Evolutionary conservation across 495 filamentous ascomycete species (phyloP).

Genomic region (Collariella sp.): DNA sequence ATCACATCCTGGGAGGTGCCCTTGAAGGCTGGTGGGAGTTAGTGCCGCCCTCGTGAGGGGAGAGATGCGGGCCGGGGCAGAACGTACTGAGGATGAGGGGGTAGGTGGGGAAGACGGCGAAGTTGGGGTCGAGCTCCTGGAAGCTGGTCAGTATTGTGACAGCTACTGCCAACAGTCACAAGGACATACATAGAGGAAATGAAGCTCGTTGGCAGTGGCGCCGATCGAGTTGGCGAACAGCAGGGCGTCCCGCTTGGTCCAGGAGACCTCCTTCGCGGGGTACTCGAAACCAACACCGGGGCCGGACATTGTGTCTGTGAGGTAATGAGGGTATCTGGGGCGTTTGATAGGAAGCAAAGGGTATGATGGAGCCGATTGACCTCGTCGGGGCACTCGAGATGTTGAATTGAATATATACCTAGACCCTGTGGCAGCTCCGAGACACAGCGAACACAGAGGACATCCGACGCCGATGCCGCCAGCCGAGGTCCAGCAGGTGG

Average conservation of each 20-base stretch:
- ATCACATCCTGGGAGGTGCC: conserved; percentile 66
- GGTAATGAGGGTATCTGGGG: background rate
- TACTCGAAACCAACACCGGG: conserved; percentile 76
- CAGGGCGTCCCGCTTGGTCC: conserved; percentile 78
- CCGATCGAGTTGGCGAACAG: conserved; percentile 86
- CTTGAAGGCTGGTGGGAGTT: conserved; percentile 60
- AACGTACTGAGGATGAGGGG: conserved; percentile 66
- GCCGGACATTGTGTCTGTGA: conserved; percentile 33
- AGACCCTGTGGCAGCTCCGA: background rate
- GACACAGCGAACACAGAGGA: no score
- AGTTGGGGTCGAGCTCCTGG: conserved; percentile 74
- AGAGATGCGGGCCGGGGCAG: background rate
- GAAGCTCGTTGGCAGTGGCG: conserved; percentile 72
- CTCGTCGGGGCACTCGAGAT: background rate
- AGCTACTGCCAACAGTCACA: background rate
- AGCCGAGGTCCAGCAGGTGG: conserved; percentile 17
- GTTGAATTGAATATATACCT: background rate
- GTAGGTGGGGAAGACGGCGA: conserved; percentile 81
- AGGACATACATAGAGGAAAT: conserved; percentile 71
- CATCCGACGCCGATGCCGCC: conserved; percentile 13
- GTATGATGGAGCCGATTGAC: background rate
- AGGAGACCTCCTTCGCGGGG: conserved; percentile 60
- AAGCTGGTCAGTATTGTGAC: conserved; percentile 10
- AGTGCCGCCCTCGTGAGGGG: background rate
- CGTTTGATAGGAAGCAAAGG: background rate